These are phyloP conservation scores for Quercus mongolica DNA, from an alignment of 306 rosid genomes.

Conservation along the genomic window DNA sequence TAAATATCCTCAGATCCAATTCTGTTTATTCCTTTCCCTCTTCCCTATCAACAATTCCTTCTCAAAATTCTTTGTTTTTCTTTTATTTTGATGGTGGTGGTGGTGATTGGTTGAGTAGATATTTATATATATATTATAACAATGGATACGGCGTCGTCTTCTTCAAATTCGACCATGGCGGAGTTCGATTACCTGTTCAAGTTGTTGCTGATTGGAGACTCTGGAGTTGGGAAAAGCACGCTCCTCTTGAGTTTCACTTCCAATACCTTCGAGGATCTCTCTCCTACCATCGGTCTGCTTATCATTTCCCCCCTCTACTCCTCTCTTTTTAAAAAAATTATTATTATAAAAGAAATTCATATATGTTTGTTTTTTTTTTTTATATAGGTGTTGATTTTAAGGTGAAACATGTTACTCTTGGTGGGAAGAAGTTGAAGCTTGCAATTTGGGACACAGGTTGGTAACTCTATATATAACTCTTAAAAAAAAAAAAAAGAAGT, in stretches of 20 bases:
- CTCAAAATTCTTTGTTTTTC: no score
- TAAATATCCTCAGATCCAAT: no score
- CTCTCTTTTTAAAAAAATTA: neutral
- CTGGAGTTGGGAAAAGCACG: slow-evolving; percentile 87
- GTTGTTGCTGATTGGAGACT: slow-evolving; percentile 75
- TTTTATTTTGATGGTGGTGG: neutral
- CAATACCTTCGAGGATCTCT: slow-evolving; percentile 65
- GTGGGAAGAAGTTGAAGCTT: slow-evolving; percentile 81
- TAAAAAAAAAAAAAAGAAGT: fast-evolving
- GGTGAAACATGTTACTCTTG: slow-evolving; percentile 50
- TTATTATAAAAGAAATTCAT: no score
- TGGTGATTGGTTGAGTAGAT: neutral
- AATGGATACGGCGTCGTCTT: slow-evolving; percentile 58
- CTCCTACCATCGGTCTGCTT: slow-evolving; percentile 73
- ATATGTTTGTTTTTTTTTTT: neutral
- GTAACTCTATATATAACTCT: neutral
- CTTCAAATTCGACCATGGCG: slow-evolving; percentile 23
- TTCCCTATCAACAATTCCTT: no score
- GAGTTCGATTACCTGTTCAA: slow-evolving; percentile 84
- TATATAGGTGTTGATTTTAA: slow-evolving; percentile 83
- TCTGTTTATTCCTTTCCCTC: no score
- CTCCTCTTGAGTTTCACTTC: slow-evolving; percentile 70
- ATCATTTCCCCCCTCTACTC: neutral
- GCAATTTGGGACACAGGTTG: slow-evolving; percentile 97
- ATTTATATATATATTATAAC: neutral